Base-by-base conservation (phyloP, 345 rosid species). In the Firmiana major region DNA sequence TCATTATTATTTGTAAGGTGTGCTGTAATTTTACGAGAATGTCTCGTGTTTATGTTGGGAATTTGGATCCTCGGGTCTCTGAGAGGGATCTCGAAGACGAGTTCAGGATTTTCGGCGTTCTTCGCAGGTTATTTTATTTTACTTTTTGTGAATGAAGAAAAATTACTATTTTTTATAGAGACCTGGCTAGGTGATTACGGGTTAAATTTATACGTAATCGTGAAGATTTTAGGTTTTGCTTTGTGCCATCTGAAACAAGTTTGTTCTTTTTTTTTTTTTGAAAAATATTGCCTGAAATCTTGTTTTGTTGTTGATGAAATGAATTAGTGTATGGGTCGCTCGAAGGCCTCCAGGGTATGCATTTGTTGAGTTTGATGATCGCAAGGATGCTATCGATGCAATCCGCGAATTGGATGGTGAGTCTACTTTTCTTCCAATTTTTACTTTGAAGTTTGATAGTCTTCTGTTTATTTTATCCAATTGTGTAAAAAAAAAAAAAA, bases 261-360 rank as follows among this genome's bases (percentile, higher is more conserved):
- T 64, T 22, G 34, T 31, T 31, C 34, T 4, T n/a, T 48, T 12
- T 22, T 10, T 40, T 34, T 7, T 6, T 12, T 71, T 45, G 40
- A 3, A 22, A 22, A 6, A 55, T 54, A n/a, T 7, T n/a, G 13
- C 5, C 34, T 21, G 38, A 6, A 1, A 3, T 13, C 0, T 16
- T 38, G n/a, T 7, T 78, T 34, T 36, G 31, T n/a, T 51, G 11
- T 34, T 73, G 68, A 53, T 71, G 34, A 36, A 40, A 75, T 46
- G 51, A 36, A 64, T 74, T 86, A 93, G 98, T 87, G 98, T 93
- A 5, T 93, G 98, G 98, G 98, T 93, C 76, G 98, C 97, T 73
- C 85, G 97, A 76, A 91, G 98, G 85, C 98, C 98, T 3, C 97
- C 94, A 0, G 98, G 98, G 16, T 93, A 93, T 82, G 98, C 98